Conservation (phyloP, 352 stramenopile genomes). For the Pythium insidiosum region DNA sequence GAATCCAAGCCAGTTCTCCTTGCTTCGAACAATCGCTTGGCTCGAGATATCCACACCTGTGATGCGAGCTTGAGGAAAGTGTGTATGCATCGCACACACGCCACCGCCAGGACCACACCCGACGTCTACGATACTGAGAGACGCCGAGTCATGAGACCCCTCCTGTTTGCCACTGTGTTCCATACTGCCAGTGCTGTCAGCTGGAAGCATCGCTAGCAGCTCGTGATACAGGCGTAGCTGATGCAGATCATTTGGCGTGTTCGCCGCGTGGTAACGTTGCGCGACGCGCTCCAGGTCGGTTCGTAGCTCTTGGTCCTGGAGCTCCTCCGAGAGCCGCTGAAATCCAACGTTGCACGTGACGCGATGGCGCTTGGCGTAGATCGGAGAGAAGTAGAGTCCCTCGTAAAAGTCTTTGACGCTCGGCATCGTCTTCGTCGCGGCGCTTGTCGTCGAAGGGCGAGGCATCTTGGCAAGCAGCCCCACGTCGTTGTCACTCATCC, state of each 20-base stretch:
- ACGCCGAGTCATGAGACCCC: conserved; percentile 1
- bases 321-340: conserved; percentile 10
- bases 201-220: conserved; percentile 31
- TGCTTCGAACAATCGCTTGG: conserved; percentile 54
- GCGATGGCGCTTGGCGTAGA: conserved; percentile 55
- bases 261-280: conserved; percentile 8
- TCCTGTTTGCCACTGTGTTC: conserved; percentile 5
- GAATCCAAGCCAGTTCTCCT: conserved; percentile 57
- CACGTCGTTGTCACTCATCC: no score
- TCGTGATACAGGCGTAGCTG: conserved; percentile 56
- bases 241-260: conserved; percentile 25
- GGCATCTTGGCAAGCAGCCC: no score
- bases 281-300: conserved; percentile 4
- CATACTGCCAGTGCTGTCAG: neutral
- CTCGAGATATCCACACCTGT: conserved; percentile 51
- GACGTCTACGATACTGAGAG: conserved; percentile 45
- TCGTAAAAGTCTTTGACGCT: conserved; percentile 71
- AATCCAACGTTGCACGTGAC: conserved; percentile 70
- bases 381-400: conserved; percentile 59
- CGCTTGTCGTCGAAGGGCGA: no score
- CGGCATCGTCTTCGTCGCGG: conserved; percentile 4
- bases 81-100: conserved; percentile 44
- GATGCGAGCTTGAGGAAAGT: conserved; percentile 44
- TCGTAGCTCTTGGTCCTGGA: conserved; percentile 4
- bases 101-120: conserved; percentile 58